Evolutionary conservation across 352 stramenopile genomes (phyloP).

Genomic region (Phytophthora sp.): DNA sequence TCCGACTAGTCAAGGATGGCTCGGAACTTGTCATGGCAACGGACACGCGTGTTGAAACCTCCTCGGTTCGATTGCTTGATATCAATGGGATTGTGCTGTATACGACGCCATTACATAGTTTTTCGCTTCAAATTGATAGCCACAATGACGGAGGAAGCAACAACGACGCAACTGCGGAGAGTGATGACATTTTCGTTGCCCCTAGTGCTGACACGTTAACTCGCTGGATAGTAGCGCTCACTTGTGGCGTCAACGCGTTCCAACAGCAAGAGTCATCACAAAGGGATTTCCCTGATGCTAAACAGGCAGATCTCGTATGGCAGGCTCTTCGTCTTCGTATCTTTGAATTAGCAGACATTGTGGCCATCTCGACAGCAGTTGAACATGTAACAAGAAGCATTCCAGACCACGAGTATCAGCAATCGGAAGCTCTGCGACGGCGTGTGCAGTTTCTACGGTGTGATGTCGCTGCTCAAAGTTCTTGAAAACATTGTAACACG

Average conservation of each 20-base stretch:
- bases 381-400: constrained; percentile 13
- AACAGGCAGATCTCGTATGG: constrained; percentile 41
- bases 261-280: constrained; percentile 29
- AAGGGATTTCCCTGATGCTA: not conserved
- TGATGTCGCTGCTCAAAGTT: not conserved
- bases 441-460: constrained; percentile 16
- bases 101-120: not conserved
- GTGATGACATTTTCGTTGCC: constrained; percentile 8
- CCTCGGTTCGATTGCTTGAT: constrained; percentile 6
- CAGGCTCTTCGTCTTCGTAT: constrained; percentile 51
- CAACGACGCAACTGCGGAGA: not conserved
- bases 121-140: constrained; percentile 23
- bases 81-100: constrained; percentile 22
- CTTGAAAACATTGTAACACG: too few relatives aligned
- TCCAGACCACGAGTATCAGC: constrained; percentile 10
- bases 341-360: constrained; percentile 41
- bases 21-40: constrained; percentile 13
- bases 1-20: constrained; percentile 24
- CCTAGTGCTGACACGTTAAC: constrained; percentile 14
- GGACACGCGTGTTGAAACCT: not conserved
- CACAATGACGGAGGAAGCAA: too few relatives aligned
- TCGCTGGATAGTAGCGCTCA: constrained; percentile 49
- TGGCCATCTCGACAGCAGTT: constrained; percentile 28
- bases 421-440: constrained; percentile 10
- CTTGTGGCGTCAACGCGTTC: constrained; percentile 47